Base-by-base conservation (phyloP, 1,284 basidiomycete species). In the Ganoderma meredithae region DNA sequence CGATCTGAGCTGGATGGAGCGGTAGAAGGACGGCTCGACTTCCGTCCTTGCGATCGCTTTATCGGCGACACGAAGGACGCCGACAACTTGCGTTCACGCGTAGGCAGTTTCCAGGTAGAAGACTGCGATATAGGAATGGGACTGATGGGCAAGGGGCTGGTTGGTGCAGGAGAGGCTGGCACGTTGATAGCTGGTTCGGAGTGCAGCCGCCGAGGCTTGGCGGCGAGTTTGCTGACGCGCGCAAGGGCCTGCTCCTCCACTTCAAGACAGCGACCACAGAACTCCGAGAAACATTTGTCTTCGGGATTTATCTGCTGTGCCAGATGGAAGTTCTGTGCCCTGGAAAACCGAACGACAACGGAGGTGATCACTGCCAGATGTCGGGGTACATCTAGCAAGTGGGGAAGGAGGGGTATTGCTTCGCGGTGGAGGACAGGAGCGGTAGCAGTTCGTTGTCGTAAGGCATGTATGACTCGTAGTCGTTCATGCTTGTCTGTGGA, bases 341-440 rank as follows among this genome's bases (percentile, higher is more conserved):
- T 75, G 8, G 78, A 75, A 72, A 87, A 84, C 52, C 92, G 89
- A 62, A 91, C 87, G 19, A 95, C 85, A 56, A 90, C 85, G n/a
- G 92, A 92, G 33, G 88, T 86, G 62, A 95, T 82, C 63, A 88
- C 84, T 17, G 93, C 91, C 49, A 94, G 83, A 73, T 93, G 89
- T 74, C 86, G 86, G 6, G 91, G 88, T 64, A 92, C 81, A 76
- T 95, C 93, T 53, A 93, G 81, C 62, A 90, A 80, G 74, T 91
- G 84, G 15, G 93, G 91, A 43, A 91, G 84, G 36, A 86, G 81
- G 6, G 92, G 90, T 31, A 93, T 86, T 4, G 91, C 83, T 77
- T 95, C 93, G 71, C 86, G 83, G 67, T 88, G 83, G 25, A 95
- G 81, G 15, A 85, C 78, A 13, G 86, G 83, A 78, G 90, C 87